phyloP scores from a whole-genome alignment of 768 basidiomycete genomes.

The Tricholoma hemisulphureum region DNA sequence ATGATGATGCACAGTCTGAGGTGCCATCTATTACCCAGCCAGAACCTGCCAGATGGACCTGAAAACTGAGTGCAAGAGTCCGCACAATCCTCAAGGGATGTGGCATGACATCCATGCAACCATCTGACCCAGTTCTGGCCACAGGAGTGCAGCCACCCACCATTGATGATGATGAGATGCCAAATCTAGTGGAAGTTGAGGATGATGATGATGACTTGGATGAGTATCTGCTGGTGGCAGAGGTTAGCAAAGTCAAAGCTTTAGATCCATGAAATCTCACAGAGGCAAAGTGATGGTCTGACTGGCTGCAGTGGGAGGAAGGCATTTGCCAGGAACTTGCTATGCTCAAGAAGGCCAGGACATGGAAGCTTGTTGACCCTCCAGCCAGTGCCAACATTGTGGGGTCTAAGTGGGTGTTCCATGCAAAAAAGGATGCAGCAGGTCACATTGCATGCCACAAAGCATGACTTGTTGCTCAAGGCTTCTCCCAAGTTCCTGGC shows the following conservation, averaged over 20 bases:
- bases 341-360: slow-evolving; percentile 19
- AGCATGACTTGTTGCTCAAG: too few relatives aligned
- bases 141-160: not conserved
- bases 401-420: slow-evolving; percentile 14
- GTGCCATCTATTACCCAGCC: too few relatives aligned
- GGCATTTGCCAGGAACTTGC: slow-evolving; percentile 30
- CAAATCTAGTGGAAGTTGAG: slow-evolving; percentile 7
- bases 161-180: not conserved
- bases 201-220: too few relatives aligned
- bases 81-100: too few relatives aligned
- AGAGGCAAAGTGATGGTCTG: slow-evolving; percentile 12
- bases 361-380: slow-evolving; percentile 24
- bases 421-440: too few relatives aligned
- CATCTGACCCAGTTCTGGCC: not conserved
- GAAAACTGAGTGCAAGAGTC: too few relatives aligned
- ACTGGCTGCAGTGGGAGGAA: slow-evolving; percentile 23
- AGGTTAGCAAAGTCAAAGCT: too few relatives aligned
- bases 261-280: slow-evolving; percentile 17
- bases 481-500: too few relatives aligned
- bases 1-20: too few relatives aligned
- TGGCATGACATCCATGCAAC: too few relatives aligned
- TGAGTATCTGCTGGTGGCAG: slow-evolving; percentile 10
- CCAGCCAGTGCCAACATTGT: slow-evolving; percentile 23
- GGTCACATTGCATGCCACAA: too few relatives aligned
- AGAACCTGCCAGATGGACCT: too few relatives aligned